Conservation (phyloP, 106 monocot species). For the Platanthera zijinensis region DNA sequence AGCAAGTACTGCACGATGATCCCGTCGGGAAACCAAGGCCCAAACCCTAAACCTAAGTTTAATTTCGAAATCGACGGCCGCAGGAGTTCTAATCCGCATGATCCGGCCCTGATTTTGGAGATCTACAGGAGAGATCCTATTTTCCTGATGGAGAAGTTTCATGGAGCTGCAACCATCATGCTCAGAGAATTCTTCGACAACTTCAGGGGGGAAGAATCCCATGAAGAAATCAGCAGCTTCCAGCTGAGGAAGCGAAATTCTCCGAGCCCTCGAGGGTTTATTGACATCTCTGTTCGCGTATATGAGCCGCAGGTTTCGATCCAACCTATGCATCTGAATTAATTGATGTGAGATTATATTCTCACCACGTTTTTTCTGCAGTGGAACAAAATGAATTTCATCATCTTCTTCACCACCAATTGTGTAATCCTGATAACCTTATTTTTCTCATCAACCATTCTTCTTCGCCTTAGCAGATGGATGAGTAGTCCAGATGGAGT, state of each 20-base stretch:
- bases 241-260: constrained; percentile 57
- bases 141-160: constrained; percentile 60
- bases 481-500: too few relatives aligned
- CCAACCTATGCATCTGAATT: too few relatives aligned
- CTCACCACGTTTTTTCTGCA: too few relatives aligned
- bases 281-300: constrained; percentile 48
- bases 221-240: constrained; percentile 54
- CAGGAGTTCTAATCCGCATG: constrained; percentile 11
- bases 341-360: too few relatives aligned
- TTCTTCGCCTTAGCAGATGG: too few relatives aligned
- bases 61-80: constrained; percentile 21
- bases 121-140: constrained; percentile 63
- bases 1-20: constrained; percentile 77
- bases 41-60: constrained; percentile 75
- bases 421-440: too few relatives aligned
- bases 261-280: constrained; percentile 47
- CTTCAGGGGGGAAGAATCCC: constrained; percentile 14
- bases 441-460: too few relatives aligned
- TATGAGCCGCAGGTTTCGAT: not conserved
- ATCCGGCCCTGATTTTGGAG: constrained; percentile 36
- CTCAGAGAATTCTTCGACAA: constrained; percentile 57
- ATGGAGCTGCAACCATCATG: constrained; percentile 41
- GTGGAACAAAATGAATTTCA: too few relatives aligned
- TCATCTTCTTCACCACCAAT: too few relatives aligned
- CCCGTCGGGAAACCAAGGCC: constrained; percentile 40